phyloP scores from a whole-genome alignment of 2,329 filamentous ascomycete genomes.

The Ophiostoma sp. region DNA sequence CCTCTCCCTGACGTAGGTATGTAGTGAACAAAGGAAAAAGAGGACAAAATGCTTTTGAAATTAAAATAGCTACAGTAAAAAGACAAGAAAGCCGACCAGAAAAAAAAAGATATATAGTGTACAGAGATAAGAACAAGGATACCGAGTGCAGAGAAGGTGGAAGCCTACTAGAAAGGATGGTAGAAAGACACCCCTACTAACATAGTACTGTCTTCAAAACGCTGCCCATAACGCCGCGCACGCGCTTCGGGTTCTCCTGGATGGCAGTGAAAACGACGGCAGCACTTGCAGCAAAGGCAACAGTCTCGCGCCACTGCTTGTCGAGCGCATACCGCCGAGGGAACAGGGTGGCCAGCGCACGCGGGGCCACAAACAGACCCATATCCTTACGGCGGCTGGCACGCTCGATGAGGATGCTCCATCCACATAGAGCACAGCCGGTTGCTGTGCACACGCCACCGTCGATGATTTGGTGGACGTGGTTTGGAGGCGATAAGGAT shows the following conservation, averaged over 20 bases:
- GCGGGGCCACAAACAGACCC: constrained; percentile 72
- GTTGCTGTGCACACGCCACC: constrained; percentile 62
- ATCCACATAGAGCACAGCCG: constrained; percentile 72
- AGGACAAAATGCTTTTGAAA: neutral
- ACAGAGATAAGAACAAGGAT: neutral
- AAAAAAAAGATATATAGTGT: neutral
- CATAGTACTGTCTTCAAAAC: constrained; percentile 46
- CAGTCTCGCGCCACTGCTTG: constrained; percentile 61
- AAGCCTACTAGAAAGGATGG: neutral
- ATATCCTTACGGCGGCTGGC: constrained; percentile 64
- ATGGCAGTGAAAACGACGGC: constrained; percentile 66
- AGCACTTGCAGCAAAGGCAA: constrained; percentile 61
- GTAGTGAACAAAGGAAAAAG: too few species aligned
- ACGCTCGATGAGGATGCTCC: constrained; percentile 72
- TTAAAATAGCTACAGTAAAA: neutral
- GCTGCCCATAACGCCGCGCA: constrained; percentile 63
- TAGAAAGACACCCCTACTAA: constrained; percentile 28
- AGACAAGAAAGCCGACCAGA: neutral
- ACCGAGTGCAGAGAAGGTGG: neutral
- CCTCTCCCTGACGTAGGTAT: too few species aligned
- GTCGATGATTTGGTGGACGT: constrained; percentile 49
- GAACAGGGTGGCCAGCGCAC: constrained; percentile 68
- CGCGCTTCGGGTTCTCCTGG: constrained; percentile 55
- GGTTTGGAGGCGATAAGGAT: neutral
- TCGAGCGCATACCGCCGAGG: constrained; percentile 60